Evolutionary conservation across 495 filamentous ascomycete species (phyloP), one percentile per base, ranked within the genome.

Genomic region (Aspergillus homomorphus): DNA sequence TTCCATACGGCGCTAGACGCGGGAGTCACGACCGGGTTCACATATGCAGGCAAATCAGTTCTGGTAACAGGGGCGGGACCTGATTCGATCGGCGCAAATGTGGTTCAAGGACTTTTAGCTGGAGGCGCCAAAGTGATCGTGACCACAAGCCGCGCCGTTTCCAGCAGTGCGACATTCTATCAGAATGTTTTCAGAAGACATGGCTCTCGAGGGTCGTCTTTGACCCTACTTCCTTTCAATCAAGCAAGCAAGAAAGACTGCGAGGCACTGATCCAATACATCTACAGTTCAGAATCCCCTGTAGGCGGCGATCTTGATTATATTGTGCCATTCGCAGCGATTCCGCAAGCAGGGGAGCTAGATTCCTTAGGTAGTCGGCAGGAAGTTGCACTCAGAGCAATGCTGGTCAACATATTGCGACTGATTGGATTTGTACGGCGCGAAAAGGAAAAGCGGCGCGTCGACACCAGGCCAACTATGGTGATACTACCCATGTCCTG

Each of bases 11-110:
- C 45, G 16, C 20, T 66, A 23, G 51, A 63, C 22, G 9, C 45
- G 0, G 64, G 61, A 14, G 45, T 33, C n/a, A 59, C 56, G 4
- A 45, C 26, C 16, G 64, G 64, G 1, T 43, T 62, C 18, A 66
- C 24, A 18, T 63, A 62, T 22, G 22, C 43, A 77, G 89, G 88
- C 69, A 98, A 96, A 83, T 88, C 96, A 66, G 94, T 88, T 22
- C 83, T 99, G 53, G 96, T 99, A 89, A 98, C 94, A 45, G 95
- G 94, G 73, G 95, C 94, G 49, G 94, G 94, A 71, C 93, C 92
- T 63, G 92, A 92, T 45, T 99, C 94, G 22, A 99, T 99, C 63
- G 94, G 91, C 65, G 94, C 94, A n/a, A 89, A 96, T 54, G 91
- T 98, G 44, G 80, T 99, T 16, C 90, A 98, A 75, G 95, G 94